Evolutionary conservation across 306 rosid genomes (phyloP), one percentile per base, ranked within the genome.

Genomic region (Pyrus pyrifolia): DNA sequence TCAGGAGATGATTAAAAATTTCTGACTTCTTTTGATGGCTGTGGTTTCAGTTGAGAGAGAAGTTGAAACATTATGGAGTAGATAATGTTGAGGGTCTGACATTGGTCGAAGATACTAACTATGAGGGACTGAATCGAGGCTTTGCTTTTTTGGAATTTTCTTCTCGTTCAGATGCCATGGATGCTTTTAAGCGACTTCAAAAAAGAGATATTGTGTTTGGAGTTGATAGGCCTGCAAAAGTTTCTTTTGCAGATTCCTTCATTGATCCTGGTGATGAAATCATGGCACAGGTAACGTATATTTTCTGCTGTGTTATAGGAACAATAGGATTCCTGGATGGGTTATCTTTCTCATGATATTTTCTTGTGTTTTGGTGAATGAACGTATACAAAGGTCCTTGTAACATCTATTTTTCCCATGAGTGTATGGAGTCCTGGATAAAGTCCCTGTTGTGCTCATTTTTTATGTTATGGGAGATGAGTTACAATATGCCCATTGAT

Each of bases 261-360:
- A 89, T 90, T 83, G 99, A 96, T 61, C 98, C 99, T 21, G 97
- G 97, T 81, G 98, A 92, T 85, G 98, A 96, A 85, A 91, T 96
- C 68, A 96, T 92, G 98, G 88, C 97, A 0, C 98, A 96, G 99
- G 98, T 95, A 88, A 85, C 76, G 66, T 58, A 57, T 77, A n/a
- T 76, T 82, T 80, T 71, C 42, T 44, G 80, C 57, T 58, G 80
- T 71, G 21, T 67, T 52, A 11, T 51, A 27, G 69, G 40, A 49
- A 74, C 63, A 25, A 59, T 70, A 17, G 31, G 69, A 53, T 71
- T 51, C 60, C 59, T 61, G 79, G 71, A 44, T 78, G 33, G 21
- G 21, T 29, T 27, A 10, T 38, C 0, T 49, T 15, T 13, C 69
- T 45, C 17, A 78, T 67, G 53, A 59, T 80, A 64, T 77, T 19